Evolutionary conservation across 2,329 filamentous ascomycete genomes (phyloP).

Genomic region (Phialemoniopsis sp.): DNA sequence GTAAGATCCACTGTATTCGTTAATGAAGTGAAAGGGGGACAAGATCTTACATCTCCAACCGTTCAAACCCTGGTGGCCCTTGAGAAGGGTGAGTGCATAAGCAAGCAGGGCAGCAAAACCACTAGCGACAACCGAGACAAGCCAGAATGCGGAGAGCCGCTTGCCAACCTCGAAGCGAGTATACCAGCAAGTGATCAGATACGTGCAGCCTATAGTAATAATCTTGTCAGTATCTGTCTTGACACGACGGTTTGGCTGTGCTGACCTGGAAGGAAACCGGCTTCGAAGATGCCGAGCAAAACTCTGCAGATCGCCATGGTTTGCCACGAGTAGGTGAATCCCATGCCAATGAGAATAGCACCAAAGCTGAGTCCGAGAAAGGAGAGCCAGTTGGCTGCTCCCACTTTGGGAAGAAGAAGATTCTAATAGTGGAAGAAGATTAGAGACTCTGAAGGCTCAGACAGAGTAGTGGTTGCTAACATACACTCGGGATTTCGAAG

Average conservation of each 20-base stretch:
- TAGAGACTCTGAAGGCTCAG: no score
- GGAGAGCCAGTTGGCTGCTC: conserved; percentile 18
- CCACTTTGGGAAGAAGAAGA: conserved; percentile 17
- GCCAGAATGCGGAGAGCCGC: conserved; percentile 10
- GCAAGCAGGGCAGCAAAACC: conserved; percentile 23
- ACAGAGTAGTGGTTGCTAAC: no score
- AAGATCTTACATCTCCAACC: conserved; percentile 26
- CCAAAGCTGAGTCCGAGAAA: conserved; percentile 19
- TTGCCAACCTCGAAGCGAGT: conserved; percentile 26
- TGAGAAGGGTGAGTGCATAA: conserved; percentile 23
- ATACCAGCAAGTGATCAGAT: conserved; percentile 28
- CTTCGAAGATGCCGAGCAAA: conserved; percentile 19
- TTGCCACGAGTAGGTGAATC: conserved; percentile 22
- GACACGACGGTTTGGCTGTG: no score
- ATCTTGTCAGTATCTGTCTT: not conserved
- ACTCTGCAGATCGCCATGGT: conserved; percentile 22
- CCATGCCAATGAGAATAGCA: conserved; percentile 20
- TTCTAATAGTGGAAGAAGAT: conserved; percentile 8
- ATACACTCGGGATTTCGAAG: no score
- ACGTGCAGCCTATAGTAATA: conserved; percentile 21
- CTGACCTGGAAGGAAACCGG: conserved; percentile 20
- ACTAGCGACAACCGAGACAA: conserved; percentile 4
- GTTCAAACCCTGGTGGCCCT: conserved; percentile 18
- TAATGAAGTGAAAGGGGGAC: no score
- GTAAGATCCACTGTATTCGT: no score